These are phyloP conservation scores for Puccinia polysora DNA, from an alignment of 1,284 basidiomycete species.

Conservation along the genomic window DNA sequence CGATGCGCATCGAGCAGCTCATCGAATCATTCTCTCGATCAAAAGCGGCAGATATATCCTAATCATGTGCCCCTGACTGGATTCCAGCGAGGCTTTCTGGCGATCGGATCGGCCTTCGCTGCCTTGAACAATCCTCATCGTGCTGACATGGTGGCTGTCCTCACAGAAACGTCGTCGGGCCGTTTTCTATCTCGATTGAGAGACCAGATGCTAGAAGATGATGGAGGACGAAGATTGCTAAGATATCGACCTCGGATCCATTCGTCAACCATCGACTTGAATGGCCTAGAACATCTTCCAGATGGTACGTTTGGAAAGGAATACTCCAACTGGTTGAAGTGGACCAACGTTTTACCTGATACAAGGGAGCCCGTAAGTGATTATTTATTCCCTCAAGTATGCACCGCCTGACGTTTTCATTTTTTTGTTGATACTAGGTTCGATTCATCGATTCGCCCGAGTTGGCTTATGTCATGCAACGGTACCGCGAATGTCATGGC, in stretches of 20 bases:
- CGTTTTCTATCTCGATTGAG: slow-evolving; percentile 73
- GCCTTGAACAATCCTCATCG: slow-evolving; percentile 75
- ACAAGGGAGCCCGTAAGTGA: slow-evolving; percentile 75
- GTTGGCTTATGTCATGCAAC: slow-evolving; percentile 88
- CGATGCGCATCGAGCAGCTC: too few species aligned
- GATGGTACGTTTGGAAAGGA: slow-evolving; percentile 79
- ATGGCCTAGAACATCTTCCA: slow-evolving; percentile 62
- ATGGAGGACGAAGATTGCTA: slow-evolving; percentile 74
- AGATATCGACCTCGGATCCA: slow-evolving; percentile 77
- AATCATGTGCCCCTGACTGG: slow-evolving; percentile 76
- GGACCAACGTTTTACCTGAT: slow-evolving; percentile 88
- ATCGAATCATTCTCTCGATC: too few species aligned
- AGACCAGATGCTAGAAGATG: slow-evolving; percentile 64
- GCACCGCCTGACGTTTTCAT: not conserved
- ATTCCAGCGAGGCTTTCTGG: slow-evolving; percentile 77
- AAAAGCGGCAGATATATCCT: slow-evolving; percentile 54
- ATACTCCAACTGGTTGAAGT: slow-evolving; percentile 85
- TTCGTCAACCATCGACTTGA: slow-evolving; percentile 70
- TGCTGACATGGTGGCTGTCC: slow-evolving; percentile 86
- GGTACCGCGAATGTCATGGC: slow-evolving; percentile 88
- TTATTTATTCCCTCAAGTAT: not conserved
- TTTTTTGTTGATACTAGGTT: slow-evolving; percentile 59
- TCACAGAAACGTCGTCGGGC: slow-evolving; percentile 83
- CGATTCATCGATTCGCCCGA: slow-evolving; percentile 89
- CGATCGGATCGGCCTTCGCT: slow-evolving; percentile 77